Conservation (phyloP, 768 basidiomycete species). For the Lentinula guzmanii region DNA sequence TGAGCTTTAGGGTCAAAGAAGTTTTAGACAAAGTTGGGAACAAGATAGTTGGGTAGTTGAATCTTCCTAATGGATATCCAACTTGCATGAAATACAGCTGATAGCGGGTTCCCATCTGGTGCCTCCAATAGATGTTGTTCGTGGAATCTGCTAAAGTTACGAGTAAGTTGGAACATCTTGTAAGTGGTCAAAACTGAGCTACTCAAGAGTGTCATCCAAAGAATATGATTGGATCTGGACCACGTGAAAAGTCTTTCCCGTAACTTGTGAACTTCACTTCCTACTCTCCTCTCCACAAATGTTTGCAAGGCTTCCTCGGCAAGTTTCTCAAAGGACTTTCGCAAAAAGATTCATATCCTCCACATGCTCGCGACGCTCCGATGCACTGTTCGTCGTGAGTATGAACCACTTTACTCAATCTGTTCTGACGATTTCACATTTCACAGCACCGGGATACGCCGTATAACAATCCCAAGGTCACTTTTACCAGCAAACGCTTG, state of each 20-base stretch:
- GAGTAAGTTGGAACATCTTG: too few species aligned
- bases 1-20: too few species aligned
- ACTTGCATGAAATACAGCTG: too few species aligned
- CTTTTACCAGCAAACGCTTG: background rate
- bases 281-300: slow-evolving; percentile 11
- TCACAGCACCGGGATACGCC: slow-evolving; percentile 88
- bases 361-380: slow-evolving; percentile 51
- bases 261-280: background rate
- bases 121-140: too few species aligned
- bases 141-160: too few species aligned
- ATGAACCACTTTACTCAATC: background rate
- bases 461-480: slow-evolving; percentile 89
- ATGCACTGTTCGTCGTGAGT: slow-evolving; percentile 84
- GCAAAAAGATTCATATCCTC: slow-evolving; percentile 34
- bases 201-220: background rate
- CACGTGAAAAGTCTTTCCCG: background rate
- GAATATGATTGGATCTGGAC: background rate
- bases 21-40: too few species aligned
- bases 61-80: too few species aligned
- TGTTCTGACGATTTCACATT: slow-evolving; percentile 11
- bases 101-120: too few species aligned
- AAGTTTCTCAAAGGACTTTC: slow-evolving; percentile 18
- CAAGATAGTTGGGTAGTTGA: too few species aligned
- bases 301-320: slow-evolving; percentile 28
- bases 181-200: too few species aligned